phyloP scores from a whole-genome alignment of 2,329 filamentous ascomycete genomes.

The Colletotrichum kahawae region DNA sequence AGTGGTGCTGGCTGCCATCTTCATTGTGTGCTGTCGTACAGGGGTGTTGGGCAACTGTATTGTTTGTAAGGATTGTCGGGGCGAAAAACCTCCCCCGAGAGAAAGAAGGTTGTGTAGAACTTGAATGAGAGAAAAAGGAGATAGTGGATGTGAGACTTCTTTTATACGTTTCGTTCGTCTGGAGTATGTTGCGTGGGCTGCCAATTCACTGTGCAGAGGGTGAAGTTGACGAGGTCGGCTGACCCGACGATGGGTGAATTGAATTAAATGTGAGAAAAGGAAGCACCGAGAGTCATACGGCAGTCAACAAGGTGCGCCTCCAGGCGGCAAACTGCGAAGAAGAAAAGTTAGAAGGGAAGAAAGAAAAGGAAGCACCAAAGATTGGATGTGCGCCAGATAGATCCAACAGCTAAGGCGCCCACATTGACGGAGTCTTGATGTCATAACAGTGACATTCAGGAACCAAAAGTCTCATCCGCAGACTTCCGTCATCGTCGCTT shows the following conservation, averaged over 20 bases:
- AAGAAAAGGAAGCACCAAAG: not conserved
- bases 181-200: not conserved
- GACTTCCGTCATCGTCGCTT: not conserved
- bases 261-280: not conserved
- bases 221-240: not conserved
- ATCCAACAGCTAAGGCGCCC: not conserved
- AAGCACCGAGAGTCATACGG: not conserved
- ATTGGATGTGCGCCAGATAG: not conserved
- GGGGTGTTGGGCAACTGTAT: not conserved
- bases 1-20: not conserved
- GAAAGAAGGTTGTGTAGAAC: not conserved
- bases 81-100: not conserved
- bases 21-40: not conserved
- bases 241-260: not conserved
- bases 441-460: no score
- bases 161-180: not conserved
- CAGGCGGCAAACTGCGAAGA: no score
- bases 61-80: not conserved
- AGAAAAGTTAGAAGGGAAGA: no score
- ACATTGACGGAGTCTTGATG: not conserved
- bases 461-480: not conserved
- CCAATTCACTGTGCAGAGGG: not conserved
- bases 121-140: not conserved
- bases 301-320: no score
- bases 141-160: not conserved